A percentile compares a stretch with the other conserved stretches of the same genome.
Evolutionary conservation across 176 grass and related monocot genomes (phyloP).

Genomic region (Rhynchospora breviuscula): DNA sequence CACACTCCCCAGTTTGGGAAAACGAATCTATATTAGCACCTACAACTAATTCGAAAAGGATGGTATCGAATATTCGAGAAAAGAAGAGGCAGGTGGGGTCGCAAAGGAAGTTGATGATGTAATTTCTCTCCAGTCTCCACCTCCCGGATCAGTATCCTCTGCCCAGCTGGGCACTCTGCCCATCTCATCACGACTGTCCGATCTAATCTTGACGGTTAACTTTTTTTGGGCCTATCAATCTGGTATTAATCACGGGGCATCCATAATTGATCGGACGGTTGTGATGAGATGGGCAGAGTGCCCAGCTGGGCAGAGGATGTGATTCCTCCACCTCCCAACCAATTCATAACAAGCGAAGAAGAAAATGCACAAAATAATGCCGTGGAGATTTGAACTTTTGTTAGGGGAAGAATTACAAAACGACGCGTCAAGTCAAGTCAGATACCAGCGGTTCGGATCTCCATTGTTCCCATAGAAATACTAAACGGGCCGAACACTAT

Average conservation of each 20-base stretch:
- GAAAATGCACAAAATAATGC: background rate
- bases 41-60: background rate
- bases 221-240: no score
- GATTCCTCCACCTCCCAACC: no score
- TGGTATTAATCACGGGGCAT: no score
- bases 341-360: background rate
- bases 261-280: no score
- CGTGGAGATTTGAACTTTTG: background rate
- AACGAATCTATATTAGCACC: slow-evolving; percentile 1
- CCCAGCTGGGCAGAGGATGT: no score
- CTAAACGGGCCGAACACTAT: background rate
- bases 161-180: no score
- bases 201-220: no score
- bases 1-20: background rate
- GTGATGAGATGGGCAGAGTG: no score
- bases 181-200: no score
- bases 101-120: background rate
- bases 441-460: background rate
- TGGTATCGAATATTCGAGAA: background rate
- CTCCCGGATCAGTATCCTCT: no score
- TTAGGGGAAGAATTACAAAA: background rate
- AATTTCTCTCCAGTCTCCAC: background rate
- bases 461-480: no score
- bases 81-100: background rate
- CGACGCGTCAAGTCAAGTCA: background rate